These are phyloP conservation scores for Liquidambar formosana DNA, from an alignment of 164 flowering plant species.

Conservation along the genomic window DNA sequence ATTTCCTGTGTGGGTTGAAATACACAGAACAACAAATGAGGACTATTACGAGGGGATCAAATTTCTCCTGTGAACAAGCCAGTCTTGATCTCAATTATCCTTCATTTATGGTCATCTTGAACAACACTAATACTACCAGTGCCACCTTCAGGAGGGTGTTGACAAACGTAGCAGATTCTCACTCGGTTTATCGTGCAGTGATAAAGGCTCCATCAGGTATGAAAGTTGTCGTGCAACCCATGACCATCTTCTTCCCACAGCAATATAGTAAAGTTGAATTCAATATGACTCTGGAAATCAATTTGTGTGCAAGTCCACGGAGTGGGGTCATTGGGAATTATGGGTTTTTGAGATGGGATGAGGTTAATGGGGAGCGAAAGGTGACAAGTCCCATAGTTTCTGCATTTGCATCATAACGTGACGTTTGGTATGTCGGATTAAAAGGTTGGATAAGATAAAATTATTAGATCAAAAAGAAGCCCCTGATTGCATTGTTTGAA, in stretches of 20 bases:
- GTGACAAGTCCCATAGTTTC: too few relatives aligned
- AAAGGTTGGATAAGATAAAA: too few relatives aligned
- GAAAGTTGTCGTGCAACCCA: conserved; percentile 25
- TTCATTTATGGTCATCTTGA: conserved; percentile 26
- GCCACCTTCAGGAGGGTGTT: conserved; percentile 24
- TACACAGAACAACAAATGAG: conserved; percentile 21
- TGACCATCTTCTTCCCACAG: too few relatives aligned
- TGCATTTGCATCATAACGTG: too few relatives aligned
- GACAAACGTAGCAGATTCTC: conserved; percentile 26
- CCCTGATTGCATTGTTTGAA: too few relatives aligned
- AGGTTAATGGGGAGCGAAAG: too few relatives aligned
- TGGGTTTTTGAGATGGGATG: conserved; percentile 2
- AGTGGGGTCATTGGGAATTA: conserved; percentile 17
- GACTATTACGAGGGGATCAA: conserved; percentile 21
- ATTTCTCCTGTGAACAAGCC: conserved; percentile 20
- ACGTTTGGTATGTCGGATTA: too few relatives aligned
- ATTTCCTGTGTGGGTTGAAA: too few relatives aligned
- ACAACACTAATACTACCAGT: conserved; percentile 20
- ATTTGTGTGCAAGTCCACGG: background rate
- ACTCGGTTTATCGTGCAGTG: conserved; percentile 16
- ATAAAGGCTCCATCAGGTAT: conserved; percentile 27
- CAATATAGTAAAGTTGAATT: too few relatives aligned
- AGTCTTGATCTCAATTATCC: conserved; percentile 37
- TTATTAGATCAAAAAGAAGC: too few relatives aligned
- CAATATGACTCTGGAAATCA: too few relatives aligned